A percentile compares a stretch with the other conserved stretches of the same genome.
These are phyloP conservation scores for Arthrocladium fulminans DNA, from an alignment of 2,329 filamentous ascomycete species.

Conservation along the genomic window DNA sequence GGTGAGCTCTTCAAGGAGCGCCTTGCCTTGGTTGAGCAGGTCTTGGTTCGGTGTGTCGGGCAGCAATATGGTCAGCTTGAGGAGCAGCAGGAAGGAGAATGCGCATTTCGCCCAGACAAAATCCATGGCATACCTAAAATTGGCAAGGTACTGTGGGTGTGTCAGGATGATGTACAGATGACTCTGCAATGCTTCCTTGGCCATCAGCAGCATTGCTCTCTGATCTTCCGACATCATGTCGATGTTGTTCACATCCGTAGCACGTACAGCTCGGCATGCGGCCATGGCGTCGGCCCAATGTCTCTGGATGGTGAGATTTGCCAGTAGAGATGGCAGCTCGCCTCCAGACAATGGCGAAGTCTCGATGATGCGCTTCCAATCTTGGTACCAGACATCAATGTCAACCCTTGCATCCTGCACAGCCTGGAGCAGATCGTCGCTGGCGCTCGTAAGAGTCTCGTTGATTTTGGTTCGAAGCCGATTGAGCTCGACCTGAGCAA, in stretches of 20 bases:
- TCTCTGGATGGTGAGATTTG: constrained; percentile 44
- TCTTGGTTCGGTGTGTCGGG: constrained; percentile 30
- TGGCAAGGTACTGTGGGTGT: constrained; percentile 42
- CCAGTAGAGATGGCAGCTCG: constrained; percentile 32
- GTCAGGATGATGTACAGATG: constrained; percentile 43
- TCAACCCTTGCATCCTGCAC: constrained; percentile 41
- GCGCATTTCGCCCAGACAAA: constrained; percentile 53
- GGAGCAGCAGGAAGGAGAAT: constrained; percentile 48
- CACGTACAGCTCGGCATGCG: constrained; percentile 43
- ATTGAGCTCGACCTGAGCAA: constrained; percentile 42
- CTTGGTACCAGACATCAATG: constrained; percentile 38
- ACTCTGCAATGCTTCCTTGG: constrained; percentile 43
- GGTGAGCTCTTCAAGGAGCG: constrained; percentile 36
- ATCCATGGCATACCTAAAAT: constrained; percentile 47
- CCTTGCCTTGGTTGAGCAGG: constrained; percentile 37
- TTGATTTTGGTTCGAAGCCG: constrained; percentile 26
- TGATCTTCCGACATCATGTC: constrained; percentile 43
- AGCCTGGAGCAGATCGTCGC: constrained; percentile 32
- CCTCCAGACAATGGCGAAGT: constrained; percentile 24
- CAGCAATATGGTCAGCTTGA: constrained; percentile 45
- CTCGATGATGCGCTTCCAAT: constrained; percentile 23
- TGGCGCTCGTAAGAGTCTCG: constrained; percentile 28
- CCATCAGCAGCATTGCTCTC: constrained; percentile 40
- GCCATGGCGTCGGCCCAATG: constrained; percentile 48
- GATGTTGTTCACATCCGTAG: constrained; percentile 43